Percentiles rank a stretch among this genome's conserved stretches.
phyloP scores from a whole-genome alignment of 2,329 filamentous ascomycete species.

The Phaeosphaeria sp. region DNA sequence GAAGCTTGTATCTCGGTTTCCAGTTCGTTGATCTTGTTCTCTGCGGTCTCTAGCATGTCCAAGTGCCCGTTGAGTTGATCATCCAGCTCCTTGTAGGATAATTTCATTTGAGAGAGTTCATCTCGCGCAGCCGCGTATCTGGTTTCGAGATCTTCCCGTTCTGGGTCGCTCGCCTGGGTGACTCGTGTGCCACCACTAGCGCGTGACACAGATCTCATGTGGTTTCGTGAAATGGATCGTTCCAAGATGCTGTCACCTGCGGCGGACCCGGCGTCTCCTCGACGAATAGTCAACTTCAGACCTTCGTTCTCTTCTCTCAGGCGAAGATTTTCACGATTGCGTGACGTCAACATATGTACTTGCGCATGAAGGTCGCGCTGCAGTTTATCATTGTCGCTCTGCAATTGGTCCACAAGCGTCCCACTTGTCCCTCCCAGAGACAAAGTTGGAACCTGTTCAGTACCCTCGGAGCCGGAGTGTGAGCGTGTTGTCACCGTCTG shows the following conservation, averaged over 20 bases:
- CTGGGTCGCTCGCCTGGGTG: slow-evolving; percentile 71
- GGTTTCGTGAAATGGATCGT: slow-evolving; percentile 86
- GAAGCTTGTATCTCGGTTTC: slow-evolving; percentile 83
- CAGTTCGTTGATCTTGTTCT: slow-evolving; percentile 67
- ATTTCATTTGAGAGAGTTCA: slow-evolving; percentile 81
- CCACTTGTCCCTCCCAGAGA: slow-evolving; percentile 59
- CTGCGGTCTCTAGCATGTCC: slow-evolving; percentile 74
- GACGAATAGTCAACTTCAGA: slow-evolving; percentile 84
- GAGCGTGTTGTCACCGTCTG: slow-evolving; percentile 46
- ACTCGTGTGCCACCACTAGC: slow-evolving; percentile 65
- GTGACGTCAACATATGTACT: slow-evolving; percentile 95
- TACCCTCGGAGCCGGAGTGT: slow-evolving; percentile 50
- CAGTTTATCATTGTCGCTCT: slow-evolving; percentile 91
- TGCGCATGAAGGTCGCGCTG: slow-evolving; percentile 93
- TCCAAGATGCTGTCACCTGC: slow-evolving; percentile 91
- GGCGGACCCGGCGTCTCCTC: slow-evolving; percentile 66
- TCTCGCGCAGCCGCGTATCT: slow-evolving; percentile 85
- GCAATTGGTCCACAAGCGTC: slow-evolving; percentile 83
- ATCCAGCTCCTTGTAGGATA: slow-evolving; percentile 89
- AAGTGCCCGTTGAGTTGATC: slow-evolving; percentile 81
- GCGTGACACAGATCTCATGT: slow-evolving; percentile 76
- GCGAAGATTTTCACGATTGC: slow-evolving; percentile 92
- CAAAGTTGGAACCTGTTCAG: slow-evolving; percentile 33
- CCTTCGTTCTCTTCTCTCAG: slow-evolving; percentile 98
- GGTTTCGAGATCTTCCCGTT: slow-evolving; percentile 81